Percentiles rank a stretch among this genome's conserved stretches.
Conservation (phyloP, 164 flowering plant genomes). For the Malania oleifera region DNA sequence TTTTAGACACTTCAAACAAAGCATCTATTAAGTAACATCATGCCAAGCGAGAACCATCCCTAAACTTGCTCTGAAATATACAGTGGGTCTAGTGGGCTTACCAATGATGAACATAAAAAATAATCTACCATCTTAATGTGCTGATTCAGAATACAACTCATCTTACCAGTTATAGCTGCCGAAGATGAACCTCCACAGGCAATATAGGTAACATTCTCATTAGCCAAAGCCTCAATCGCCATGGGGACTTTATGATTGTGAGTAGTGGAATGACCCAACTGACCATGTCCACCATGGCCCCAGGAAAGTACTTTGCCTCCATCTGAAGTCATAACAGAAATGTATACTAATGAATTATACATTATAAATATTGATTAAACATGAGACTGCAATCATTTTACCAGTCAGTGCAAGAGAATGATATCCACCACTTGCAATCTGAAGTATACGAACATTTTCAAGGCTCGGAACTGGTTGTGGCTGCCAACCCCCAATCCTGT, state of each 20-base stretch:
- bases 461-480: neutral
- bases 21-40: neutral
- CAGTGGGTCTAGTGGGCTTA: too few species aligned
- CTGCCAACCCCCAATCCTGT: neutral
- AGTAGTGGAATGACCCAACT: neutral
- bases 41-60: neutral
- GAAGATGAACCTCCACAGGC: constrained; percentile 1
- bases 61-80: too few species aligned
- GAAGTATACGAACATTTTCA: neutral
- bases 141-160: neutral
- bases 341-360: neutral
- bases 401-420: constrained; percentile 1
- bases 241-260: neutral
- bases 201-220: neutral
- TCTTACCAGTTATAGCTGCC: constrained; percentile 1
- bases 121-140: neutral
- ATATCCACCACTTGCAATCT: neutral
- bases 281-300: constrained; percentile 4
- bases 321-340: neutral
- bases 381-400: neutral
- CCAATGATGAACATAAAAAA: too few species aligned
- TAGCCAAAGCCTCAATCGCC: neutral
- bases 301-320: neutral
- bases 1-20: too few species aligned
- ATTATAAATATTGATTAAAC: neutral